phyloP scores from a whole-genome alignment of 345 rosid species.

The Euclidium syriacum region DNA sequence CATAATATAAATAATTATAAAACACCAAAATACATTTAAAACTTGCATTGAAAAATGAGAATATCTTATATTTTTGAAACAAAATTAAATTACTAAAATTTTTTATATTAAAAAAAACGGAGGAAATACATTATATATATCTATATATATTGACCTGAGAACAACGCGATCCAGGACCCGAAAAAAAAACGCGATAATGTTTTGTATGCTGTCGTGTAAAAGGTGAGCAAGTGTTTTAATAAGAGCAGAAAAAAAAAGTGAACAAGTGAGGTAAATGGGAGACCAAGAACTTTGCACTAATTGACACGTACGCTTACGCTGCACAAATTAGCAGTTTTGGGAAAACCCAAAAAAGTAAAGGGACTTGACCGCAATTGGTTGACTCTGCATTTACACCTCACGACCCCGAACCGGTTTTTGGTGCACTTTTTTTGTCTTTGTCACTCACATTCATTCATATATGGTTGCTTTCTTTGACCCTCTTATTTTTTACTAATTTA shows the following conservation, averaged over 20 bases:
- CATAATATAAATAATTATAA: too few relatives aligned
- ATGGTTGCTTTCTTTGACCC: constrained; percentile 33
- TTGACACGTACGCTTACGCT: not conserved
- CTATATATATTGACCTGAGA: too few relatives aligned
- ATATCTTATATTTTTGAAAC: too few relatives aligned
- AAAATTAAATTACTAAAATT: too few relatives aligned
- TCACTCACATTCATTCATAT: not conserved
- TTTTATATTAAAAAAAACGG: too few relatives aligned
- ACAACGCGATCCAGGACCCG: too few relatives aligned
- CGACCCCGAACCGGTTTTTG: constrained; percentile 24
- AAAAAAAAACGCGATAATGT: too few relatives aligned
- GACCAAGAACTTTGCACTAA: constrained; percentile 9
- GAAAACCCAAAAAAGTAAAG: constrained; percentile 8
- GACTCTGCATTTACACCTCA: constrained; percentile 21
- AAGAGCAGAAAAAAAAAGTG: too few relatives aligned
- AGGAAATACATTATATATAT: too few relatives aligned
- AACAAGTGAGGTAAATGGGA: not conserved
- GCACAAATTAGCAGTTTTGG: not conserved
- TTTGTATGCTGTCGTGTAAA: constrained; percentile 6
- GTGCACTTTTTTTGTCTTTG: not conserved
- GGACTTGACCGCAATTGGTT: constrained; percentile 25
- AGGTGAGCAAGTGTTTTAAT: not conserved
- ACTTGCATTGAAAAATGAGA: too few relatives aligned
- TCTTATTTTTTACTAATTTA: not conserved
- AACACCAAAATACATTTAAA: too few relatives aligned